Percentiles rank a stretch among this genome's conserved stretches.
These are phyloP conservation scores for Sindora glabra DNA, from an alignment of 306 rosid genomes.

Conservation along the genomic window DNA sequence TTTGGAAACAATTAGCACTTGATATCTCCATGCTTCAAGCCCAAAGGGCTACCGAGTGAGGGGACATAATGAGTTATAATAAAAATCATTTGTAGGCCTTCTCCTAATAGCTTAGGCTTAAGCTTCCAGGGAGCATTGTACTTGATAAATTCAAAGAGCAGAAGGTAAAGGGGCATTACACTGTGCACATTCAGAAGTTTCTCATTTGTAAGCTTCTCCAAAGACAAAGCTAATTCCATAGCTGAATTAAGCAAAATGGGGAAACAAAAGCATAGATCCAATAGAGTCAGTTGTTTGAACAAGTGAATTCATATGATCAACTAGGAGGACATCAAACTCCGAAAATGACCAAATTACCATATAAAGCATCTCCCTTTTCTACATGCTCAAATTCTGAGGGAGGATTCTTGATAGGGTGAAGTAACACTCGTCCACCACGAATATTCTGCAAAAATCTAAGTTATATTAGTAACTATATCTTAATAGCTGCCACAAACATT, in stretches of 20 bases:
- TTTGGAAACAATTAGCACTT: too few relatives aligned
- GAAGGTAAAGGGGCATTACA: constrained; percentile 22
- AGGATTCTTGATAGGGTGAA: constrained; percentile 32
- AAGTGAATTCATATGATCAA: too few relatives aligned
- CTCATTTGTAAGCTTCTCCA: constrained; percentile 46
- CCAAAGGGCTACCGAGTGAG: too few relatives aligned
- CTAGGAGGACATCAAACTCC: too few relatives aligned
- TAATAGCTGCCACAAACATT: background rate
- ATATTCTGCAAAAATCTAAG: too few relatives aligned
- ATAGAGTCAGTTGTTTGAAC: background rate
- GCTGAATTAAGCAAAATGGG: constrained; percentile 23
- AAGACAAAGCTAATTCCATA: constrained; percentile 49
- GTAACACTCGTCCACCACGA: constrained; percentile 48
- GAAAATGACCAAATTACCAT: constrained; percentile 34
- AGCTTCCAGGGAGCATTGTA: too few relatives aligned
- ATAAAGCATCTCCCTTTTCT: constrained; percentile 57
- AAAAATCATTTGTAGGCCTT: too few relatives aligned
- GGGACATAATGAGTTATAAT: too few relatives aligned
- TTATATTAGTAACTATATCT: too few relatives aligned
- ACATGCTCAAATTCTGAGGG: constrained; percentile 56
- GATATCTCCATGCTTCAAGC: too few relatives aligned
- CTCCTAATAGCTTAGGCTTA: too few relatives aligned
- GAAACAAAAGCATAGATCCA: background rate
- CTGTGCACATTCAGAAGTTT: constrained; percentile 40
- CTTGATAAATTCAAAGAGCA: background rate